A percentile compares a stretch with the other conserved stretches of the same genome.
Conservation (phyloP, 768 basidiomycete genomes). For the Boletus bicolor region DNA sequence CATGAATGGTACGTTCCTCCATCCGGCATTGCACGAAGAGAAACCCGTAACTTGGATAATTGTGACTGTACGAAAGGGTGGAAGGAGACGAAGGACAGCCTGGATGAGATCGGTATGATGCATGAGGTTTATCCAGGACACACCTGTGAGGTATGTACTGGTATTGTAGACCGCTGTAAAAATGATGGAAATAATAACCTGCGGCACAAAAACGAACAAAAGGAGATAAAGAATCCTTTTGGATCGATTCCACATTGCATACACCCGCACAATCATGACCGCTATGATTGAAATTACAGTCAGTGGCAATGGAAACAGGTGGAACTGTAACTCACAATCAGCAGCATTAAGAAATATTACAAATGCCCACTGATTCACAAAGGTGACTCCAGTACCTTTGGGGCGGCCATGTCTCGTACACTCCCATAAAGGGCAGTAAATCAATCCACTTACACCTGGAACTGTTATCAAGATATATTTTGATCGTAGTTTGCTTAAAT, state of each 20-base stretch:
- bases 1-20: too few species aligned
- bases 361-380: neutral
- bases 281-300: neutral
- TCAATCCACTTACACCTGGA: constrained; percentile 2
- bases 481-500: neutral
- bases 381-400: neutral
- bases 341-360: neutral
- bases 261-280: constrained; percentile 1
- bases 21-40: too few species aligned
- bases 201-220: neutral
- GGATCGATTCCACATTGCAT: too few species aligned
- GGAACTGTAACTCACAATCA: constrained; percentile 1
- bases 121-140: neutral
- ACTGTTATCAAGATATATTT: neutral
- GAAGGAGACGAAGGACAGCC: too few species aligned
- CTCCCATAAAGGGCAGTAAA: neutral
- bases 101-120: too few species aligned
- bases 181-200: neutral
- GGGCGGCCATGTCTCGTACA: neutral
- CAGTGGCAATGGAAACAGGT: neutral
- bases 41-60: neutral
- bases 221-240: neutral
- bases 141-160: neutral
- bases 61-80: neutral
- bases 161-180: too few species aligned